These are phyloP conservation scores for Aspergillus arachidicola DNA, from an alignment of 2,329 filamentous ascomycete species.

Conservation along the genomic window DNA sequence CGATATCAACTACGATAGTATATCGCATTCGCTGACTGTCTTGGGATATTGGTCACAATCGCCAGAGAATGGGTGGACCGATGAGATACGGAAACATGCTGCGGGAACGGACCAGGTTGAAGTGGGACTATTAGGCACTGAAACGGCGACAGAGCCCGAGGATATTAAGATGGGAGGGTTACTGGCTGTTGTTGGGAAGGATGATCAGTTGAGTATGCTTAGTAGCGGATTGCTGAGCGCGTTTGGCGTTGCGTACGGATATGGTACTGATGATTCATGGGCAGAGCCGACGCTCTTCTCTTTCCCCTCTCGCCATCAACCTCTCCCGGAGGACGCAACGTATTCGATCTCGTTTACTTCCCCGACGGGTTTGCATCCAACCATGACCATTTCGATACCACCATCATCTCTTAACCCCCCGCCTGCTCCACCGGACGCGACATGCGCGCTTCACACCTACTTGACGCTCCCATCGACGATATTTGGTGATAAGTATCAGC, in stretches of 20 bases:
- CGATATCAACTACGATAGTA: conserved; percentile 76
- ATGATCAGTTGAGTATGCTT: conserved; percentile 63
- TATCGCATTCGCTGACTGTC: conserved; percentile 65
- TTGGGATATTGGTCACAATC: conserved; percentile 62
- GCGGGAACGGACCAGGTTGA: conserved; percentile 63
- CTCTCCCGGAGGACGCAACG: conserved; percentile 49
- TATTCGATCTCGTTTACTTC: conserved; percentile 67
- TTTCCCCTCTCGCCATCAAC: conserved; percentile 78
- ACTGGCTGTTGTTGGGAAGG: conserved; percentile 75
- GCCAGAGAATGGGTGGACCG: conserved; percentile 48
- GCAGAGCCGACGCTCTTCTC: conserved; percentile 76
- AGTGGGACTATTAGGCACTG: conserved; percentile 74
- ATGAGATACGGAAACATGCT: conserved; percentile 39
- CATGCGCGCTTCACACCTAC: conserved; percentile 76
- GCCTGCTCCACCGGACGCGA: conserved; percentile 49
- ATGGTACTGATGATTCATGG: not conserved
- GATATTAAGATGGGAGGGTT: conserved; percentile 79
- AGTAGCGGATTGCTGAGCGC: not conserved
- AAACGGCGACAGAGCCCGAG: conserved; percentile 62
- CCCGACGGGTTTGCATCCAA: conserved; percentile 83
- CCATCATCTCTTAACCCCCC: conserved; percentile 52
- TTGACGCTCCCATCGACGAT: conserved; percentile 78
- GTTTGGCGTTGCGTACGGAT: not conserved
- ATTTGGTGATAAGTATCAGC: conserved; percentile 87
- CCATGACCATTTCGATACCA: conserved; percentile 68